Base-by-base conservation (phyloP, 129 eudicot species). In the Helichrysum umbraculigerum region DNA sequence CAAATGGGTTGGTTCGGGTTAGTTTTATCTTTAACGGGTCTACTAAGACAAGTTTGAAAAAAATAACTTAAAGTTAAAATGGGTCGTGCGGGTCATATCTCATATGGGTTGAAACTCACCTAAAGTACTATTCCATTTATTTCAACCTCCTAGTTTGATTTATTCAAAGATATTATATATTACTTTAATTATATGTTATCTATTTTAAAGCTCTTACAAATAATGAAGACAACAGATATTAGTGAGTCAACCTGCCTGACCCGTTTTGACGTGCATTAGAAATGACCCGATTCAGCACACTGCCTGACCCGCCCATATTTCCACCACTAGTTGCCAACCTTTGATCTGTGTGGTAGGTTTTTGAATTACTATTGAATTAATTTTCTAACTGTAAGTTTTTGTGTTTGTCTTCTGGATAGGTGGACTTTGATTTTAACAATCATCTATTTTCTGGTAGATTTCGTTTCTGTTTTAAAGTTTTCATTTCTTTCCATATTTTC, bases 341-440 rank as follows among this genome's bases (percentile, higher is more conserved):
- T 34, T 9, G 32, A 61, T 11, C 25, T 61, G n/a, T 11, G 28
- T 25, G 32, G 35, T 12, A 20, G 32, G n/a, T 10, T 14, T 12
- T 29, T 11, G 16, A 11, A 44, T 30, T 25, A 25, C 28, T 68
- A 20, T 57, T 74, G 29, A 15, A 1, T 61, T 33, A 64, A 16
- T 64, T 64, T 11, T 29, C 44, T 64, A 2, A 64, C 2, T 32
- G 69, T 16, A 64, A 33, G 5, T 64, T 64, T 71, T 83, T 59
- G 81, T 85, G 74, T 62, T 72, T 82, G 66, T 77, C 75, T 82
- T 82, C 62, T 81, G 79, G 44, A 62, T 87, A 94, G 99, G 88
- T 94, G 96, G 97, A 94, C 97, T 63, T 87, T 89, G 70, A 76
- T 83, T 25, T 86, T 94, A 81, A 87, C 91, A 7, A 85, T 90